Evolutionary conservation across 345 rosid species (phyloP).

Genomic region (Pistacia integerrima): DNA sequence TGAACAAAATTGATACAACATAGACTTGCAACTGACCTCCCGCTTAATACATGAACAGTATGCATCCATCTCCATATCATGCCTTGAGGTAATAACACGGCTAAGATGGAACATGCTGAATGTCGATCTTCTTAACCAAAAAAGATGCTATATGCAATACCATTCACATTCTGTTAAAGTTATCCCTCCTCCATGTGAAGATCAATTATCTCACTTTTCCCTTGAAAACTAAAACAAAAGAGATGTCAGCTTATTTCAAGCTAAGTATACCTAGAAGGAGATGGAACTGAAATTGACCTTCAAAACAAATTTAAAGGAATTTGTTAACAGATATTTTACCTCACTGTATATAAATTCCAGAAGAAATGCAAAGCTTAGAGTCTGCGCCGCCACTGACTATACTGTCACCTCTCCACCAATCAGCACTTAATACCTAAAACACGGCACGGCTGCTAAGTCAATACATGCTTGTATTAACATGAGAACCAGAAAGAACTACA

Average conservation of each 20-base stretch:
- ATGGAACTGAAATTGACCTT: background rate
- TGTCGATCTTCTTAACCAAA: conserved; percentile 4
- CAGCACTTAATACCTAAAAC: conserved; percentile 80
- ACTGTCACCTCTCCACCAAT: conserved; percentile 93
- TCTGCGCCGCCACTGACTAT: conserved; percentile 93
- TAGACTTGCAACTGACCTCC: background rate
- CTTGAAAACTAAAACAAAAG: background rate
- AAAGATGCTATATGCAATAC: background rate
- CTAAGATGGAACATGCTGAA: background rate
- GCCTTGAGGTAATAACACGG: background rate
- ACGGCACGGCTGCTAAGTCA: conserved; percentile 6
- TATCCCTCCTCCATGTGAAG: conserved; percentile 1
- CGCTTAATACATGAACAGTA: background rate
- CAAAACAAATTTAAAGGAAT: background rate
- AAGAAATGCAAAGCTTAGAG: conserved; percentile 70
- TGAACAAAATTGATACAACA: conserved; percentile 13
- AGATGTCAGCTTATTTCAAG: background rate
- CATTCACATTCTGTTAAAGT: background rate
- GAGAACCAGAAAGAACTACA: conserved; percentile 2
- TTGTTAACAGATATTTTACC: conserved; percentile 28
- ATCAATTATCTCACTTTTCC: background rate
- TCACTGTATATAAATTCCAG: conserved; percentile 59
- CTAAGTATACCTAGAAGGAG: background rate
- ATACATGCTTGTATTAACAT: background rate
- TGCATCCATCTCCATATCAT: background rate